A percentile compares a stretch with the other conserved stretches of the same genome.
phyloP scores from a whole-genome alignment of 1,284 basidiomycete species.

The Marasmius sp. region DNA sequence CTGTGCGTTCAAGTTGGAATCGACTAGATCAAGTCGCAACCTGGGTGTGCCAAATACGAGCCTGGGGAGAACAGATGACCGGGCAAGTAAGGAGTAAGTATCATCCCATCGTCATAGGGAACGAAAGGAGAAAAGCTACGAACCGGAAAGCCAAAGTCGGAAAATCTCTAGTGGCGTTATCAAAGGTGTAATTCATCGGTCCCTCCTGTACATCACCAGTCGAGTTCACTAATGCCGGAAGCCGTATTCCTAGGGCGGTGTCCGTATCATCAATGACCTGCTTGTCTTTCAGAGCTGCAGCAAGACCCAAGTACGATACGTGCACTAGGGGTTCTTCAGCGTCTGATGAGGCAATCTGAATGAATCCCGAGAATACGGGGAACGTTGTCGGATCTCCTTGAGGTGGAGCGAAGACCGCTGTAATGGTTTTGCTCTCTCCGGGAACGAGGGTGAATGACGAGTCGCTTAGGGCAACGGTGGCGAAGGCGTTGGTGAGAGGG shows the following conservation, averaged over 20 bases:
- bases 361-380: slow-evolving; percentile 63
- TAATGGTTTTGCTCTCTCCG: background rate
- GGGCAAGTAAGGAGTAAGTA: too few species aligned
- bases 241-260: slow-evolving; percentile 35
- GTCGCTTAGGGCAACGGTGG: slow-evolving; percentile 28
- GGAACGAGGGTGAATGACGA: background rate
- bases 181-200: slow-evolving; percentile 53
- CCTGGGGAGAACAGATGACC: too few species aligned
- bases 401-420: background rate
- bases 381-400: slow-evolving; percentile 44
- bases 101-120: too few species aligned
- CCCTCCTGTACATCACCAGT: slow-evolving; percentile 35
- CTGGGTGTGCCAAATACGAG: too few species aligned
- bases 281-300: slow-evolving; percentile 45
- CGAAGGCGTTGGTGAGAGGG: slow-evolving; percentile 42
- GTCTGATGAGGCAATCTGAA: slow-evolving; percentile 41
- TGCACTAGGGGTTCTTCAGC: slow-evolving; percentile 36
- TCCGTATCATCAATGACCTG: slow-evolving; percentile 51
- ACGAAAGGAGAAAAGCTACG: too few species aligned
- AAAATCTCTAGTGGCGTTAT: slow-evolving; percentile 10
- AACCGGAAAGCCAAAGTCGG: slow-evolving; percentile 30
- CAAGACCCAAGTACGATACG: slow-evolving; percentile 52
- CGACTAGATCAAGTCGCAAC: too few species aligned
- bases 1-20: too few species aligned
- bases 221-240: slow-evolving; percentile 43